phyloP scores from a whole-genome alignment of 495 filamentous ascomycete species.

The Penicillium roqueforti region DNA sequence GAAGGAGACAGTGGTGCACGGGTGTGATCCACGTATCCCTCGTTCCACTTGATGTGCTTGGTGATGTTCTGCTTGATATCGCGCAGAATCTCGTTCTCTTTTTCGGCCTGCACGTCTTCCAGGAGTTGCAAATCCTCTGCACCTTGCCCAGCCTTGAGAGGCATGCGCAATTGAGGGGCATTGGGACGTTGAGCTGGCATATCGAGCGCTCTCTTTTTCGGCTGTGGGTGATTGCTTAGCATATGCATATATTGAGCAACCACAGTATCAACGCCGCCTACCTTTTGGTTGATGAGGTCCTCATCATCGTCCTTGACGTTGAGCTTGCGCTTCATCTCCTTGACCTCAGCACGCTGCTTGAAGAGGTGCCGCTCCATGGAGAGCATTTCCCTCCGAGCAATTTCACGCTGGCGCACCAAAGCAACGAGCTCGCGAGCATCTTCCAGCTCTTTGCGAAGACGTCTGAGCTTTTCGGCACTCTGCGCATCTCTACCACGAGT shows the following conservation, averaged over 20 bases:
- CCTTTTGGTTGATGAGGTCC: conserved; percentile 91
- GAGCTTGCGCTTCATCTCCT: conserved; percentile 81
- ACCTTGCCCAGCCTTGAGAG: conserved; percentile 63
- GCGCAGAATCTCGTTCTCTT: conserved; percentile 69
- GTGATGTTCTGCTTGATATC: conserved; percentile 76
- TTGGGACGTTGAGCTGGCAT: conserved; percentile 52
- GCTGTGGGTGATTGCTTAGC: conserved; percentile 50
- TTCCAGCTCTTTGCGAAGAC: conserved; percentile 86
- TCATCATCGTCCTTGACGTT: conserved; percentile 91
- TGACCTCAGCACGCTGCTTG: conserved; percentile 70
- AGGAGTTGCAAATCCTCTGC: conserved; percentile 71
- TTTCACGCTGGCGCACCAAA: conserved; percentile 72
- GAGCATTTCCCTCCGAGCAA: conserved; percentile 71
- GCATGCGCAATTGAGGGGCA: conserved; percentile 59
- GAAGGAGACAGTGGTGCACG: conserved; percentile 74
- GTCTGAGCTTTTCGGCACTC: conserved; percentile 89
- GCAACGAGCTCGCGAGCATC: conserved; percentile 76
- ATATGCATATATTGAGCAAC: conserved; percentile 5
- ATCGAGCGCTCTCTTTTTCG: conserved; percentile 64
- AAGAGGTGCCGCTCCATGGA: conserved; percentile 71
- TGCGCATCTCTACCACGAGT: conserved; percentile 91
- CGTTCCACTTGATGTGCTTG: conserved; percentile 84
- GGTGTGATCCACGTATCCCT: conserved; percentile 78
- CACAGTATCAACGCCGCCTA: conserved; percentile 39
- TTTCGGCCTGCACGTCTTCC: conserved; percentile 72